Conservation (phyloP, 2,329 filamentous ascomycete species). For the Aspergillus puulaauensis region DNA sequence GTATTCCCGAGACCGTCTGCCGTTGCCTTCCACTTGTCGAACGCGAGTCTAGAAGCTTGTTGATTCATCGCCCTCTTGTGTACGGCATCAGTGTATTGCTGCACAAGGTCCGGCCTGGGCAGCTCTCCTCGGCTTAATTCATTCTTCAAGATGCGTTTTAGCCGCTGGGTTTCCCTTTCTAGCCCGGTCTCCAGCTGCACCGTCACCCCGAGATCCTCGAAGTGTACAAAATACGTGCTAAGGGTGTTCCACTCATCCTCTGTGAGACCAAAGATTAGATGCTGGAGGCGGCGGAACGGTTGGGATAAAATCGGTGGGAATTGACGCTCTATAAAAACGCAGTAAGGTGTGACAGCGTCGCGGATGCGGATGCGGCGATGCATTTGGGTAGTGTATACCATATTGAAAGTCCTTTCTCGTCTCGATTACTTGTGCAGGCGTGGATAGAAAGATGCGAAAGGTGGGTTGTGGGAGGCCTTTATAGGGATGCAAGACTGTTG, state of each 20-base stretch:
- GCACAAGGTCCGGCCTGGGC: neutral
- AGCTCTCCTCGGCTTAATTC: neutral
- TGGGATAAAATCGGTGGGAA: neutral
- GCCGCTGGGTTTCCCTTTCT: neutral
- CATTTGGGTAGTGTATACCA: neutral
- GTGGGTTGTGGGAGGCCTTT: neutral
- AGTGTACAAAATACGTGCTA: neutral
- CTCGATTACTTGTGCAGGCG: neutral
- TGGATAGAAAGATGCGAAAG: neutral
- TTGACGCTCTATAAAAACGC: too few species aligned
- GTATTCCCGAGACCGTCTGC: neutral
- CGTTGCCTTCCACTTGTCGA: neutral
- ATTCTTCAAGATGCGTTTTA: neutral
- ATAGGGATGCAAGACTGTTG: too few species aligned
- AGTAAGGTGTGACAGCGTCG: too few species aligned
- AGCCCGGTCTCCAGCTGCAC: neutral
- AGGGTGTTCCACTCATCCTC: neutral
- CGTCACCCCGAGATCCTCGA: neutral
- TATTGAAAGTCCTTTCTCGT: too few species aligned
- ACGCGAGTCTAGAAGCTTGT: neutral
- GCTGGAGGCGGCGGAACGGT: neutral
- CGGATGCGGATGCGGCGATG: neutral
- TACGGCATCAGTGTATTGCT: neutral
- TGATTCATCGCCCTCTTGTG: neutral
- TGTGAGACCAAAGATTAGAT: neutral